Percentiles rank a stretch among this genome's conserved stretches.
Conservation (phyloP, 176 grass and related monocot species). For the Raddia guianensis region DNA sequence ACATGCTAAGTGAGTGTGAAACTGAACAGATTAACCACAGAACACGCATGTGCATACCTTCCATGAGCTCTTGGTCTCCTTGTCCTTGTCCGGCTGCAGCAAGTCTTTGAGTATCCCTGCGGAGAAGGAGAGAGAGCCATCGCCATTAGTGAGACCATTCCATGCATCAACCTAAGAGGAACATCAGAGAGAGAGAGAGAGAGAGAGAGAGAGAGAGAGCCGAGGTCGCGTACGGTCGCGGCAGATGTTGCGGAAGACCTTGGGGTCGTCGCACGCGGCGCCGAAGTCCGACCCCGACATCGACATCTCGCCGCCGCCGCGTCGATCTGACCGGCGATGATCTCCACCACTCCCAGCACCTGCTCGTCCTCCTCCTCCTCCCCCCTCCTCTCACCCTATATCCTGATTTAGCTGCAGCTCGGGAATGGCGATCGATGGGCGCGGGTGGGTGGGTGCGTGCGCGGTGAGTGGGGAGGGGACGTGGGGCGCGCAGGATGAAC, state of each 20-base stretch:
- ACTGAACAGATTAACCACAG: not conserved
- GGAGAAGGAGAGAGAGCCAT: not conserved
- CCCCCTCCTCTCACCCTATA: conserved; percentile 10
- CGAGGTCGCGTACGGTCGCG: conserved; percentile 65
- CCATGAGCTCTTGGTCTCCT: conserved; percentile 72
- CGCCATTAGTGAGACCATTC: not conserved
- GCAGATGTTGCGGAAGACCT: conserved; percentile 76
- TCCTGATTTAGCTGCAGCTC: conserved; percentile 47
- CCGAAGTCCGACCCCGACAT: conserved; percentile 63
- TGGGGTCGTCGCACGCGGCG: conserved; percentile 66
- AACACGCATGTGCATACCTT: conserved; percentile 50
- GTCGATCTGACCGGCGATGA: not conserved
- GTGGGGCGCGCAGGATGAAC: conserved; percentile 32
- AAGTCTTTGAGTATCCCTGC: conserved; percentile 81
- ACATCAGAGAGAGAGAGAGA: not conserved
- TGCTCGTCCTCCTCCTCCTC: not conserved
- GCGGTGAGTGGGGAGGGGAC: not conserved
- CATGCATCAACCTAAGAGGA: not conserved
- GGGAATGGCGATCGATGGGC: conserved; percentile 32
- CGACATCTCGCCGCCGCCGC: conserved; percentile 53
- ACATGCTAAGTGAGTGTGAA: not conserved
- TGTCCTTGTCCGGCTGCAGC: conserved; percentile 71
- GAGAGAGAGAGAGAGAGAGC: not conserved
- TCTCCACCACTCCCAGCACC: not conserved
- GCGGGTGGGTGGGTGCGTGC: not conserved